A percentile compares a stretch with the other conserved stretches of the same genome.
These are phyloP conservation scores for Calocybe cyanea DNA, from an alignment of 768 basidiomycete genomes.

Conservation along the genomic window DNA sequence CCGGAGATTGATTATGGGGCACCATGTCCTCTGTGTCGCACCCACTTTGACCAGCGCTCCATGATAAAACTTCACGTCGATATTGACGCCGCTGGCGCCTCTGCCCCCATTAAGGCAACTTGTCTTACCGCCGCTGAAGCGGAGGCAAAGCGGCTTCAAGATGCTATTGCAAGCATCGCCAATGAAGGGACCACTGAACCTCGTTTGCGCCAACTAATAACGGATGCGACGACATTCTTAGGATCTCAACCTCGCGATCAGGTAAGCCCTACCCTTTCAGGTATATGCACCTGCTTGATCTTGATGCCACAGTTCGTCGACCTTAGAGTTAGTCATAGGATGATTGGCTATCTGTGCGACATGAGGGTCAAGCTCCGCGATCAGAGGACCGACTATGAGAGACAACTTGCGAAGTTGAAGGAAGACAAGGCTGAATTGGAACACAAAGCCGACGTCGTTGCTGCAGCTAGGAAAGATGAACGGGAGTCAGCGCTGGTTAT, in stretches of 20 bases:
- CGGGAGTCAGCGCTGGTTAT: constrained; percentile 46
- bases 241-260: constrained; percentile 39
- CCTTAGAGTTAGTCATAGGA: constrained; percentile 43
- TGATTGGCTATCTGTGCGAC: constrained; percentile 50
- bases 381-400: constrained; percentile 28
- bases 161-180: constrained; percentile 49
- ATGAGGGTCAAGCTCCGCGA: constrained; percentile 36
- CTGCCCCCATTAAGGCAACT: constrained; percentile 8
- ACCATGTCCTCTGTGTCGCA: constrained; percentile 63
- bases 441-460: constrained; percentile 36
- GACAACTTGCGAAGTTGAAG: constrained; percentile 27
- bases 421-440: constrained; percentile 32
- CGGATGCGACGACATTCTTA: constrained; percentile 47
- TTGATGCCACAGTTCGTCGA: constrained; percentile 41
- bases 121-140: constrained; percentile 30
- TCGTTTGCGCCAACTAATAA: constrained; percentile 45
- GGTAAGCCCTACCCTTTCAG: constrained; percentile 27
- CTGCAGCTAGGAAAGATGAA: constrained; percentile 41
- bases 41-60: constrained; percentile 40
- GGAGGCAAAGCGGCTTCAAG: constrained; percentile 50
- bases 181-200: constrained; percentile 53
- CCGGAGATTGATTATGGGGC: constrained; percentile 9
- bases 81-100: constrained; percentile 30
- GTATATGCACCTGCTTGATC: constrained; percentile 1
- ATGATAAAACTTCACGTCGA: constrained; percentile 61